These are phyloP conservation scores for Boechera divaricarpa DNA, from an alignment of 345 rosid species.

Conservation along the genomic window DNA sequence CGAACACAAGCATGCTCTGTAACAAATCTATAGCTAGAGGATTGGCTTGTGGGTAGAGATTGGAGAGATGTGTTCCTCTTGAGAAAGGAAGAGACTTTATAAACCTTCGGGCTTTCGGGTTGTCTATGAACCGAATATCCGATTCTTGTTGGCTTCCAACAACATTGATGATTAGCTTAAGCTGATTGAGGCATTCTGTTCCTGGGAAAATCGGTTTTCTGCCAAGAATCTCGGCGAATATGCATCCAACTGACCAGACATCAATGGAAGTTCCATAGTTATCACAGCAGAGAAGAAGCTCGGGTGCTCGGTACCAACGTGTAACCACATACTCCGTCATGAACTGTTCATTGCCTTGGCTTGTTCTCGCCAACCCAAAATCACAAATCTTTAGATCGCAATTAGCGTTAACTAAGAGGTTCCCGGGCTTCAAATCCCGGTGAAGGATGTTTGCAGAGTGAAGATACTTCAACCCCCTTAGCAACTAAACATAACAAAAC, in stretches of 20 bases:
- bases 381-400: constrained; percentile 88
- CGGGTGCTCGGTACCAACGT: constrained; percentile 95
- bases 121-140: constrained; percentile 79
- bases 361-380: constrained; percentile 85
- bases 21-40: constrained; percentile 79
- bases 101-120: constrained; percentile 65
- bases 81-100: constrained; percentile 72
- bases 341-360: constrained; percentile 69
- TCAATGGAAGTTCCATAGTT: constrained; percentile 86
- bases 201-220: constrained; percentile 86
- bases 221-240: constrained; percentile 87
- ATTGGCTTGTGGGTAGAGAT: constrained; percentile 71
- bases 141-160: constrained; percentile 76
- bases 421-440: constrained; percentile 89
- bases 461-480: constrained; percentile 83
- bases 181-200: constrained; percentile 83
- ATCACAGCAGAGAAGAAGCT: constrained; percentile 86
- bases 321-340: constrained; percentile 93
- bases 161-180: constrained; percentile 67
- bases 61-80: constrained; percentile 56
- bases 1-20: constrained; percentile 74
- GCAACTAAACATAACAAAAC: constrained; percentile 53
- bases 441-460: constrained; percentile 95
- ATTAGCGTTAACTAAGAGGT: constrained; percentile 81
- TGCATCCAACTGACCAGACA: constrained; percentile 94